These are phyloP conservation scores for Phoma herbarum DNA, from an alignment of 2,329 filamentous ascomycete genomes.

Conservation along the genomic window DNA sequence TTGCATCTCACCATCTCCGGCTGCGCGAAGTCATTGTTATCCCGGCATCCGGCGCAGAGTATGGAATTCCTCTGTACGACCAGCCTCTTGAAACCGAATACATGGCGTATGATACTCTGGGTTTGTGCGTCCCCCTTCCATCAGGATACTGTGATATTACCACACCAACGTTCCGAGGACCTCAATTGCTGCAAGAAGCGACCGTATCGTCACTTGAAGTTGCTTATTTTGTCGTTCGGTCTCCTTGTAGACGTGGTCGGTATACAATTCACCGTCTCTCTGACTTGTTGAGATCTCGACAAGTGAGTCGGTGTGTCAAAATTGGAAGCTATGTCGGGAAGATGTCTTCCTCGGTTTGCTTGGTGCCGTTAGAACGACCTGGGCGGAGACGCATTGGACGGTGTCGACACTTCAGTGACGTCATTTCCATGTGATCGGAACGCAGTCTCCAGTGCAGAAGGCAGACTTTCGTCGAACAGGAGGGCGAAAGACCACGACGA, in stretches of 20 bases:
- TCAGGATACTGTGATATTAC: neutral
- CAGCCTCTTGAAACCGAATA: no score
- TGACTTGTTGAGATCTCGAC: neutral
- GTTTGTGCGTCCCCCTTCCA: neutral
- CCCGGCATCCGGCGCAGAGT: no score
- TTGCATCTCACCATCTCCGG: neutral
- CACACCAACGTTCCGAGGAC: neutral
- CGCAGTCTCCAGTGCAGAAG: neutral
- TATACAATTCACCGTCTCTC: neutral
- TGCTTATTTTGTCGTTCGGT: neutral
- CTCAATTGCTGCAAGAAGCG: neutral
- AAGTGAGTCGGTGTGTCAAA: neutral
- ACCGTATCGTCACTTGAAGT: neutral
- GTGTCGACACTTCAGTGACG: neutral
- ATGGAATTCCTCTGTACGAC: no score
- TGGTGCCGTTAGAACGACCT: neutral
- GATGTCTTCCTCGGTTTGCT: neutral
- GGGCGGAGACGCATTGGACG: neutral
- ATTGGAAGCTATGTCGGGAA: neutral
- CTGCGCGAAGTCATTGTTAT: no score
- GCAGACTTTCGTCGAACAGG: neutral
- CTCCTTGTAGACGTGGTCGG: neutral
- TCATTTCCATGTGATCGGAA: neutral
- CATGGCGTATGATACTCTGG: neutral
- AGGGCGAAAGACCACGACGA: no score